Evolutionary conservation across 2,329 filamentous ascomycete species (phyloP), one percentile per base, ranked within the genome.

Genomic region (Colletotrichum tabaci): DNA sequence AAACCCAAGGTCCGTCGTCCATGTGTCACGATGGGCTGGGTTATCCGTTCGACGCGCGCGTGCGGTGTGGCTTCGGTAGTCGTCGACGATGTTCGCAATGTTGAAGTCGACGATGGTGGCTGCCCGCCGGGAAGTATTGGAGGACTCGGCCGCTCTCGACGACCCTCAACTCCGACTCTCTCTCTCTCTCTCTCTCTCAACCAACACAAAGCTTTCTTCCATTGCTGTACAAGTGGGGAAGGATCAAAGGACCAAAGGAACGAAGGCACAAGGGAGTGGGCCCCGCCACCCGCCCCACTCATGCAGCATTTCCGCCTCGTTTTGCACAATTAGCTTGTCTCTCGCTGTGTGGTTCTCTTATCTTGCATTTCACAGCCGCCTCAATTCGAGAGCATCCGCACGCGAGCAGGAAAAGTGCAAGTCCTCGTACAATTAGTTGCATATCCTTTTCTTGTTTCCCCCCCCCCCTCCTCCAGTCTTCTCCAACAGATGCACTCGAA

Each of bases 241-340:
- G 49, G 21, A 38, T 1, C 9, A 35, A 35, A 55, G 52, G 18
- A 38, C 7, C 2, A n/a, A n/a, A n/a, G n/a, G 12, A 4, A 18
- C 18, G 9, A 16, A 10, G n/a, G 26, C 52, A 55, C 30, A 35
- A 35, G 30, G 52, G 52, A n/a, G n/a, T n/a, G n/a, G 52, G 15
- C 18, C 30, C 30, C 58, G 23, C 57, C 44, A 60, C 23, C 18
- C 30, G 18, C 58, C 26, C 57, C 44, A 60, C 16, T 44, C 23
- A 60, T 30, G 42, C 21, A 60, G 46, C 23, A 21, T 46, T 44
- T 26, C 10, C 42, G 52, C 57, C 57, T 49, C 47, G 57, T 61
- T 61, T 46, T 46, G 44, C 42, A 61, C 50, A 60, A 47, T 46
- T 46, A 23, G 18, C 26, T 61, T 61, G 58, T 61, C 38, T 46